phyloP scores from a whole-genome alignment of 2,329 filamentous ascomycete species.

The Lecanosticta acicola region DNA sequence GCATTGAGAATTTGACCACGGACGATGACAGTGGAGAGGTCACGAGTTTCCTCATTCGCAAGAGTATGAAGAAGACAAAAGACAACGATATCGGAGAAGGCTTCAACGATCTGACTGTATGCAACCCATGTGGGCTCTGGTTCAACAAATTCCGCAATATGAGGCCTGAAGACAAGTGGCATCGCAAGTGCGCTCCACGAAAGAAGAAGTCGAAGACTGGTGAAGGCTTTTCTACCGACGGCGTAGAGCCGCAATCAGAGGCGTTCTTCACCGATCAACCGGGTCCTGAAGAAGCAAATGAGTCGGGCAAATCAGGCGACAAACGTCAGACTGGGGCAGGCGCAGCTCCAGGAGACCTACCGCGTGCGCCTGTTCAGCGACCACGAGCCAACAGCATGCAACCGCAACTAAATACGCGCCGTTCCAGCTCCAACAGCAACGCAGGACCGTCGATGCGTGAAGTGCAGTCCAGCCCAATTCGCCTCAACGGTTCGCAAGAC shows the following conservation, averaged over 20 bases:
- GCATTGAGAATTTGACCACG: constrained; percentile 61
- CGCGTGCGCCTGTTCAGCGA: constrained; percentile 20
- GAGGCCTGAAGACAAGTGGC: constrained; percentile 79
- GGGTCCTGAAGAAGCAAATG: constrained; percentile 21
- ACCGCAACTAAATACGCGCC: constrained; percentile 24
- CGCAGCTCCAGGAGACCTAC: constrained; percentile 2
- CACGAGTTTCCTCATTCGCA: constrained; percentile 66
- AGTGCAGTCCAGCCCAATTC: constrained; percentile 57
- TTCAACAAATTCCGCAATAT: constrained; percentile 81
- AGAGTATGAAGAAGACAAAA: constrained; percentile 62
- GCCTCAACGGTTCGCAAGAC: constrained; percentile 44
- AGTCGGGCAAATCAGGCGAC: constrained; percentile 7
- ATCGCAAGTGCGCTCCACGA: constrained; percentile 33
- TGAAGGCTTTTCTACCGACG: constrained; percentile 24
- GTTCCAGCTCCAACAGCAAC: constrained; percentile 27
- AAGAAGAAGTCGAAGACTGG: constrained; percentile 26
- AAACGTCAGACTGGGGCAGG: constrained; percentile 4
- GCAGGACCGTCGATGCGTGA: constrained; percentile 42
- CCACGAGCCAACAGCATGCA: constrained; percentile 47
- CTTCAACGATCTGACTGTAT: constrained; percentile 71
- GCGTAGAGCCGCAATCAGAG: constrained; percentile 29
- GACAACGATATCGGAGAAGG: constrained; percentile 27
- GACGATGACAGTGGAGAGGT: constrained; percentile 56
- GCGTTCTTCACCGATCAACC: constrained; percentile 29
- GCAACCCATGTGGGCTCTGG: constrained; percentile 96